Conservation (phyloP, 1,284 basidiomycete genomes). For the Phenoliferia sp. region DNA sequence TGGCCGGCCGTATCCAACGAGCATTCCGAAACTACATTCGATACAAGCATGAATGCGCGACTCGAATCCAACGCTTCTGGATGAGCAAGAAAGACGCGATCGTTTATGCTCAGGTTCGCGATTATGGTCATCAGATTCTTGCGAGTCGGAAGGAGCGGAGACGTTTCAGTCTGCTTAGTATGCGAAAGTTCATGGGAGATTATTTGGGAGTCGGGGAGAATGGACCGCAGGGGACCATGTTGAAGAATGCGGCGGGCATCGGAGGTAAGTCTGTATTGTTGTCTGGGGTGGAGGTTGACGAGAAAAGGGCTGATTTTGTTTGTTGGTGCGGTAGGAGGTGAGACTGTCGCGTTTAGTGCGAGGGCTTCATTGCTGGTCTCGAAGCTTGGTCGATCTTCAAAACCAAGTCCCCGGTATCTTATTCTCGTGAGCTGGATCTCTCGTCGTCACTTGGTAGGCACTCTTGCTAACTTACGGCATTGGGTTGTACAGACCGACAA, state of each 20-base stretch:
- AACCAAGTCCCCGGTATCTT: constrained; percentile 85
- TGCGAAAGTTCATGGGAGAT: constrained; percentile 93
- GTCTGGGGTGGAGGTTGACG: not conserved
- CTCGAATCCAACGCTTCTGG: constrained; percentile 96
- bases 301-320: not conserved
- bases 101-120: constrained; percentile 80
- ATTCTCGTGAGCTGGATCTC: constrained; percentile 65
- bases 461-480: not conserved
- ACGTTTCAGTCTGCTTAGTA: constrained; percentile 87
- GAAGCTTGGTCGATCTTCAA: constrained; percentile 81
- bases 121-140: constrained; percentile 89
- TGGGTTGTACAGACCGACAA: constrained; percentile 66
- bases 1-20: constrained; percentile 94
- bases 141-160: constrained; percentile 89
- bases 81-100: constrained; percentile 93
- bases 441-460: not conserved
- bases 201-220: constrained; percentile 81
- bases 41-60: constrained; percentile 91
- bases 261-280: constrained; percentile 53
- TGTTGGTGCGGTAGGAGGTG: constrained; percentile 39
- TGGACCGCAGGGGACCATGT: constrained; percentile 71
- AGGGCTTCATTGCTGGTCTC: constrained; percentile 80
- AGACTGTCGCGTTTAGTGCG: constrained; percentile 82
- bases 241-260: constrained; percentile 69
- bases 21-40: constrained; percentile 94